These are phyloP conservation scores for Coemansia sp. DNA, from an alignment of 192 early-diverging fungal genomes.

Conservation along the genomic window DNA sequence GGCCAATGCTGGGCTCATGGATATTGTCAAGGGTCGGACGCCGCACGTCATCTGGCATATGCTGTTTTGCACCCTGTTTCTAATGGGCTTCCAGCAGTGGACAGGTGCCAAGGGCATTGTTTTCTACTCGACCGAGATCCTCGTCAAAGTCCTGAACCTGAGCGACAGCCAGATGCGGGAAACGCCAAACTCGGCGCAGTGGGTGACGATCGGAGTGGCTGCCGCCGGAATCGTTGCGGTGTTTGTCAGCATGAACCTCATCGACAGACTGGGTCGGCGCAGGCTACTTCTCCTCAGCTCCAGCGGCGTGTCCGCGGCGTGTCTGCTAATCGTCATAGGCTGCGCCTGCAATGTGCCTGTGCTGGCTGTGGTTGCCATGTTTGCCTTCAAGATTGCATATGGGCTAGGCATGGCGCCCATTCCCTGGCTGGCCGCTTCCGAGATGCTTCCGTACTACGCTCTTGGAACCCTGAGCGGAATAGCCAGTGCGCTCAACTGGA, in stretches of 20 bases:
- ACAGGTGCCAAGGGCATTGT: slow-evolving; percentile 79
- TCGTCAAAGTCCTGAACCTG: slow-evolving; percentile 54
- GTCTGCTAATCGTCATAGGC: slow-evolving; percentile 59
- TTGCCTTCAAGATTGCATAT: slow-evolving; percentile 66
- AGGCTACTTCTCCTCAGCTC: slow-evolving; percentile 61
- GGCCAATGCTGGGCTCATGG: slow-evolving; percentile 11
- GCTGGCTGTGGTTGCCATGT: slow-evolving; percentile 55
- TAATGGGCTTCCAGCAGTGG: slow-evolving; percentile 78
- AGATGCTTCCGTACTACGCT: slow-evolving; percentile 71
- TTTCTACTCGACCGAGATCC: slow-evolving; percentile 79
- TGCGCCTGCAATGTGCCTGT: slow-evolving; percentile 27
- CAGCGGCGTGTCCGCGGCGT: slow-evolving; percentile 54
- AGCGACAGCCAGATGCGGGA: slow-evolving; percentile 33
- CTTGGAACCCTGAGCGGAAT: slow-evolving; percentile 63
- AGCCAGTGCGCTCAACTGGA: slow-evolving; percentile 74
- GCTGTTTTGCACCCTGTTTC: slow-evolving; percentile 58
- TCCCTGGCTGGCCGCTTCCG: slow-evolving; percentile 75
- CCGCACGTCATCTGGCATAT: slow-evolving; percentile 54
- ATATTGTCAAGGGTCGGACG: slow-evolving; percentile 43
- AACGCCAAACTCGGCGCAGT: slow-evolving; percentile 41
- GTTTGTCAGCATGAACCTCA: slow-evolving; percentile 40
- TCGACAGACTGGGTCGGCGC: slow-evolving; percentile 69
- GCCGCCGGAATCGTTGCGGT: slow-evolving; percentile 33
- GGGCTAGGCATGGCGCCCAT: slow-evolving; percentile 75
- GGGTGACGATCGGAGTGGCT: slow-evolving; percentile 41